phyloP scores from a whole-genome alignment of 495 filamentous ascomycete species.

The Penicillium robsamsonii region DNA sequence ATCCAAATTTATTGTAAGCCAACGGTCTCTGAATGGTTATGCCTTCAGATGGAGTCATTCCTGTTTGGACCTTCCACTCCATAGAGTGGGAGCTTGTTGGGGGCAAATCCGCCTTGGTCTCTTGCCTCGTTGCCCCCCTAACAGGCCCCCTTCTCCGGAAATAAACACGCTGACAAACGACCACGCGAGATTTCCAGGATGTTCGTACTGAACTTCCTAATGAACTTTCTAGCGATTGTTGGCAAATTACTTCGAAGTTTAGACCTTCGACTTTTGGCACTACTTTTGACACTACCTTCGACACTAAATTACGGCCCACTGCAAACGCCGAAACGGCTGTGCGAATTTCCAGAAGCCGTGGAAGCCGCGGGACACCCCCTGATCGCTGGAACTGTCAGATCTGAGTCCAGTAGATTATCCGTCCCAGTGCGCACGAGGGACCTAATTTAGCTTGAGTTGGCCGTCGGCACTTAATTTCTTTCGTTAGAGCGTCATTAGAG shows the following conservation, averaged over 20 bases:
- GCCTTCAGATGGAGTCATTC: background rate
- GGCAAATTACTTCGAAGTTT: background rate
- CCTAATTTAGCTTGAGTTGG: background rate
- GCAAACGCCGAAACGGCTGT: conserved; percentile 9
- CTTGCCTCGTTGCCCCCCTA: conserved; percentile 6
- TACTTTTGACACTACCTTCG: conserved; percentile 3
- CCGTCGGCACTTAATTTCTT: background rate
- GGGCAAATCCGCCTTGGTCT: background rate
- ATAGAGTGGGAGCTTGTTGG: background rate
- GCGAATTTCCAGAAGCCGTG: conserved; percentile 4
- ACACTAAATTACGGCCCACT: conserved; percentile 9
- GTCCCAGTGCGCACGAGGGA: conserved; percentile 18
- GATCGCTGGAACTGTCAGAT: conserved; percentile 14
- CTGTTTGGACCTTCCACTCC: background rate
- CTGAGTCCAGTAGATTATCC: conserved; percentile 2
- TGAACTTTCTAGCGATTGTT: background rate
- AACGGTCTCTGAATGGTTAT: conserved; percentile 7
- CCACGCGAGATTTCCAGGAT: background rate
- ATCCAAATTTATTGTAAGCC: conserved; percentile 14
- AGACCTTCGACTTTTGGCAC: background rate
- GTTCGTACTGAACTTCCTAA: background rate
- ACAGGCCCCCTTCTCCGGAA: background rate
- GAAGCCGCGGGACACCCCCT: conserved; percentile 10
- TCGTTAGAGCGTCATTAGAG: background rate
- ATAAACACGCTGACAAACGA: background rate